Evolutionary conservation across 164 flowering plant genomes (phyloP), one percentile per base, ranked within the genome.

Genomic region (Amborella trichopoda): DNA sequence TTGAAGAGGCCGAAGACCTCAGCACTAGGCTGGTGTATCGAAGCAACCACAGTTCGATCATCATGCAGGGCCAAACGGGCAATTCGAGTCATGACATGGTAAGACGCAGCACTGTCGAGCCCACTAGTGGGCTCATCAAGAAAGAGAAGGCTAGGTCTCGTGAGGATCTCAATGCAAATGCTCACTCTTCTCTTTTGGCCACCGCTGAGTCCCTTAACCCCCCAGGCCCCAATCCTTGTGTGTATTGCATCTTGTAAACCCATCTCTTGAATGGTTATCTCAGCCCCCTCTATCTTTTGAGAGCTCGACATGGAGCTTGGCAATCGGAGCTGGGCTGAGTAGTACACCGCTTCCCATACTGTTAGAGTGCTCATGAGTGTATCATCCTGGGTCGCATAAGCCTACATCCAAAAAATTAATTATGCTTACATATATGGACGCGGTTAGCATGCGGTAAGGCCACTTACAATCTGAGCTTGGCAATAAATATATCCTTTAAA

Each of bases 81-180:
- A 23, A 72, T 69, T 50, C 65, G 38, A 18, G 38, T 69, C 75
- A 69, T 75, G 40, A 71, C 69, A 40, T 69, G 65, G 54, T 60
- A 75, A 0, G 94, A 71, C 0, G 89, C 76, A 0, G 82, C 93
- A 37, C 87, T 76, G 48, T 82, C 91, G 0, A 82, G 74, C 1
- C 83, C 81, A 26, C 78, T 74, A 0, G 85, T 81, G 2, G 93
- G 93, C 54, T 82, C 89, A 34, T 83, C 94, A 8, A 83, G 70
- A 34, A 78, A 76, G 21, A 75, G 71, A 48, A 72, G 71, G 46
- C 56, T 65, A 1, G 86, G 91, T 6, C 67, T 39, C 3, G 70
- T 75, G n/a, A 82, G 40, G 27, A 78, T 71, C 56, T 79, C 76
- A 3, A 76, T 47, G 52, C 75, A 63, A 46, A 81, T 81, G 69